Conservation (phyloP, 441 rosid genomes). For the Bruguiera hainesii region DNA sequence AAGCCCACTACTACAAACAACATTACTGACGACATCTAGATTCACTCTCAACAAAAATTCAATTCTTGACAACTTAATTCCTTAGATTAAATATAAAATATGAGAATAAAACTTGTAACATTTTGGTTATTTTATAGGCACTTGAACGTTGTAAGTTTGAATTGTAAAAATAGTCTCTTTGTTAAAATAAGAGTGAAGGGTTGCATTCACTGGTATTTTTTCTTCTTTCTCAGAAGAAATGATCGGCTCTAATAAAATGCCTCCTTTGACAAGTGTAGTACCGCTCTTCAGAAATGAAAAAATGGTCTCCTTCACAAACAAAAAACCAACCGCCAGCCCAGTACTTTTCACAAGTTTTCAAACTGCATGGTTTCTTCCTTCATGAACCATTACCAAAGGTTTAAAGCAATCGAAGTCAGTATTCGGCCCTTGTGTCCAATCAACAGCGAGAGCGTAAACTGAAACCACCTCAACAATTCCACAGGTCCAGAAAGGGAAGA, state of each 20-base stretch:
- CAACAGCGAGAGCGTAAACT: neutral
- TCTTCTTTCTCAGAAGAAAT: conserved; percentile 5
- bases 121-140: too few relatives aligned
- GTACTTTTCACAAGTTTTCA: conserved; percentile 87
- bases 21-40: too few relatives aligned
- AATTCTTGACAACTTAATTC: neutral
- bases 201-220: too few relatives aligned
- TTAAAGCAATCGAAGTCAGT: conserved; percentile 9
- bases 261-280: neutral
- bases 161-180: too few relatives aligned
- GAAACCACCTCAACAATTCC: neutral
- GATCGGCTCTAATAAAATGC: neutral
- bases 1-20: neutral
- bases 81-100: neutral
- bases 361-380: conserved; percentile 93
- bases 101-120: too few relatives aligned
- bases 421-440: conserved; percentile 3
- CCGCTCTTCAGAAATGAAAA: conserved; percentile 1
- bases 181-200: too few relatives aligned
- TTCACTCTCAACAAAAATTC: neutral
- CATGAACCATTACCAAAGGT: conserved; percentile 62
- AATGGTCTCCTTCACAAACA: neutral
- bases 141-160: too few relatives aligned
- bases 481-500: conserved; percentile 3
- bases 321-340: conserved; percentile 74